A percentile compares a stretch with the other conserved stretches of the same genome.
These are phyloP conservation scores for Narthecium ossifragum DNA, from an alignment of 106 monocot species.

Conservation along the genomic window DNA sequence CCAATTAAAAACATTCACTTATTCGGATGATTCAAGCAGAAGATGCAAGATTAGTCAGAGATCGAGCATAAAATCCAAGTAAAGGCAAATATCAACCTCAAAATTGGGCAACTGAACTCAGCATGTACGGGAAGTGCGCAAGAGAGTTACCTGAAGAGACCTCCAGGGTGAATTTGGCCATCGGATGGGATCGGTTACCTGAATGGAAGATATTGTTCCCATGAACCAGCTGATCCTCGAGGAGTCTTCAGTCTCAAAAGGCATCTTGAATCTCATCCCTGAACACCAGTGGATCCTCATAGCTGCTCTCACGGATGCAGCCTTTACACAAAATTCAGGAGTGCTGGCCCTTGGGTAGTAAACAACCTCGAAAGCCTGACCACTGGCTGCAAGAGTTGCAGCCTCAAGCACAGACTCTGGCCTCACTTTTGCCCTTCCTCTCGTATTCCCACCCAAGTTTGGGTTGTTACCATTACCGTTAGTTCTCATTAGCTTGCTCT, in stretches of 20 bases:
- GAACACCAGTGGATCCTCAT: conserved; percentile 15
- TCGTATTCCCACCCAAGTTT: not conserved
- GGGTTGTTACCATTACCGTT: not conserved
- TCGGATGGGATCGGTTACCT: conserved; percentile 4
- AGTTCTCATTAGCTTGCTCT: not conserved
- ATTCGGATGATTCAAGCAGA: no score
- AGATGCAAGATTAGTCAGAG: no score
- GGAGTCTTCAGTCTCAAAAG: conserved; percentile 11
- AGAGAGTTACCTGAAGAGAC: conserved; percentile 5
- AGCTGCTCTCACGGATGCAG: not conserved
- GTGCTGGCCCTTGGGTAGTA: conserved; percentile 14
- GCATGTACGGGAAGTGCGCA: not conserved
- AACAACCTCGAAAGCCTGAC: conserved; percentile 8
- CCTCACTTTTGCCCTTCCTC: conserved; percentile 10
- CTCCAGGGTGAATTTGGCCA: conserved; percentile 15
- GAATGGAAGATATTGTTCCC: conserved; percentile 10
- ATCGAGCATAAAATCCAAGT: not conserved
- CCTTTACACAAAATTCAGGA: conserved; percentile 8
- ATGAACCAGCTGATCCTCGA: conserved; percentile 13
- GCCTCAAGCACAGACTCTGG: conserved; percentile 14
- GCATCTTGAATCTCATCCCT: conserved; percentile 13
- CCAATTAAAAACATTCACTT: no score
- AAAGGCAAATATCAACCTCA: not conserved
- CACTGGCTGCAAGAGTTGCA: conserved; percentile 3
- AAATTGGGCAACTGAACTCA: not conserved